Conservation (phyloP, 352 stramenopile genomes). For the Phytopythium sindhum region DNA sequence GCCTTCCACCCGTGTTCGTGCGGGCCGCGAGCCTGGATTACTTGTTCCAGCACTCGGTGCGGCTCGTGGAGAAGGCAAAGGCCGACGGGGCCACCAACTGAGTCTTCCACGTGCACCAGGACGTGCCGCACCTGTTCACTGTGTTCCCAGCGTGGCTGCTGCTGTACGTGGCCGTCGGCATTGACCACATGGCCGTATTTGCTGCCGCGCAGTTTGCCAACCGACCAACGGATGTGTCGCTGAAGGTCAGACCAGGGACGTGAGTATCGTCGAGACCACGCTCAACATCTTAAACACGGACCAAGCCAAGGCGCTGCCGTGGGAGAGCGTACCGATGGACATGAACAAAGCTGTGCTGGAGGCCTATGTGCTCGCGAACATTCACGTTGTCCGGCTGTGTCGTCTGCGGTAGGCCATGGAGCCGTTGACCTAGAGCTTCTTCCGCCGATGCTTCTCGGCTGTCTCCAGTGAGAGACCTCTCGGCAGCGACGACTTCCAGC, state of each 20-base stretch:
- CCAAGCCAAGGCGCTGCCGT: conserved; percentile 5
- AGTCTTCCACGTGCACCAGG: conserved; percentile 38
- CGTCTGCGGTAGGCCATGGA: too few species aligned
- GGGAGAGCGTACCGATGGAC: too few species aligned
- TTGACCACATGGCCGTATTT: conserved; percentile 31
- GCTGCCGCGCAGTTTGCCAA: conserved; percentile 23
- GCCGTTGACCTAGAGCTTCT: conserved; percentile 4
- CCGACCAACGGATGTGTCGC: not conserved
- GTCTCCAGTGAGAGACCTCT: too few species aligned
- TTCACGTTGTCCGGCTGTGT: too few species aligned
- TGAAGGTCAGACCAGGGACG: not conserved
- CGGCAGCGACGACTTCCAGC: conserved; percentile 5
- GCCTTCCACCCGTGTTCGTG: conserved; percentile 38
- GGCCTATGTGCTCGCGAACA: too few species aligned
- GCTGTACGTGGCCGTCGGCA: conserved; percentile 28
- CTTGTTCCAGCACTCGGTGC: conserved; percentile 31
- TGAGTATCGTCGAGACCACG: conserved; percentile 5
- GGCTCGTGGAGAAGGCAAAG: conserved; percentile 30
- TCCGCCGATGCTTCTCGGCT: conserved; percentile 8
- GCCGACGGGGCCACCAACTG: conserved; percentile 34
- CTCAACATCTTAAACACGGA: conserved; percentile 11
- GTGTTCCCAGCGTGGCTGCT: conserved; percentile 35
- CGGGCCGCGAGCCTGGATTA: conserved; percentile 38
- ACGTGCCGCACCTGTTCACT: conserved; percentile 38
- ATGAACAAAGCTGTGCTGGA: too few species aligned